Evolutionary conservation across 495 filamentous ascomycete genomes (phyloP).

Genomic region (Apodospora peruviana): DNA sequence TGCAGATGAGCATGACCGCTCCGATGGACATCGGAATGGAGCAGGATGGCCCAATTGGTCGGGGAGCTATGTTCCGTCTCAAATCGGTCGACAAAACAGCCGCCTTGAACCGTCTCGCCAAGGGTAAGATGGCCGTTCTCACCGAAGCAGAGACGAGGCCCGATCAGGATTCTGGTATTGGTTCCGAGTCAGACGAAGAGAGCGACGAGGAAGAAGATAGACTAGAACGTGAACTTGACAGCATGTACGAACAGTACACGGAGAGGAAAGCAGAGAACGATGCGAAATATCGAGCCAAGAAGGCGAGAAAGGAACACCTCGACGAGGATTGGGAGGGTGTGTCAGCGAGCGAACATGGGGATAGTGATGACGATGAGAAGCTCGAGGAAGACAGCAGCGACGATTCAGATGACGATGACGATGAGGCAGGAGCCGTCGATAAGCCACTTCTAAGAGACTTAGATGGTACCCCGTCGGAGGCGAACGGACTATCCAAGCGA

Average conservation of each 20-base stretch:
- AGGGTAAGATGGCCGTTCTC: slow-evolving; percentile 67
- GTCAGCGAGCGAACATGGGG: slow-evolving; percentile 58
- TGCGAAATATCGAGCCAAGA: slow-evolving; percentile 84
- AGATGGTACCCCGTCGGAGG: slow-evolving; percentile 37
- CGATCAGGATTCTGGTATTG: slow-evolving; percentile 56
- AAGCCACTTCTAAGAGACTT: slow-evolving; percentile 48
- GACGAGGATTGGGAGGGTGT: slow-evolving; percentile 92
- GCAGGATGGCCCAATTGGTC: slow-evolving; percentile 69
- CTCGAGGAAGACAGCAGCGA: slow-evolving; percentile 55
- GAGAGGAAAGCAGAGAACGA: slow-evolving; percentile 72
- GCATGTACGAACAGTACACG: slow-evolving; percentile 79
- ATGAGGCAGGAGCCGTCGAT: slow-evolving; percentile 26
- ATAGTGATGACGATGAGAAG: slow-evolving; percentile 42
- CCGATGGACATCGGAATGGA: slow-evolving; percentile 96
- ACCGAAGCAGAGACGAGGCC: slow-evolving; percentile 48
- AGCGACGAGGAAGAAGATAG: slow-evolving; percentile 75
- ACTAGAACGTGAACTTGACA: slow-evolving; percentile 78
- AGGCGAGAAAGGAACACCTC: slow-evolving; percentile 71
- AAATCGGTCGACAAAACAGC: slow-evolving; percentile 71
- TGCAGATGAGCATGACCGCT: slow-evolving; percentile 95
- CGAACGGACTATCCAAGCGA: slow-evolving; percentile 65
- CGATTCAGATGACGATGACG: slow-evolving; percentile 46
- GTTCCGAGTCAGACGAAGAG: slow-evolving; percentile 52
- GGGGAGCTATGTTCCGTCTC: slow-evolving; percentile 76
- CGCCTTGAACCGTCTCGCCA: slow-evolving; percentile 62